Evolutionary conservation across 169 alveolate genomes (phyloP).

Genomic region (Amoebophrya sp.): DNA sequence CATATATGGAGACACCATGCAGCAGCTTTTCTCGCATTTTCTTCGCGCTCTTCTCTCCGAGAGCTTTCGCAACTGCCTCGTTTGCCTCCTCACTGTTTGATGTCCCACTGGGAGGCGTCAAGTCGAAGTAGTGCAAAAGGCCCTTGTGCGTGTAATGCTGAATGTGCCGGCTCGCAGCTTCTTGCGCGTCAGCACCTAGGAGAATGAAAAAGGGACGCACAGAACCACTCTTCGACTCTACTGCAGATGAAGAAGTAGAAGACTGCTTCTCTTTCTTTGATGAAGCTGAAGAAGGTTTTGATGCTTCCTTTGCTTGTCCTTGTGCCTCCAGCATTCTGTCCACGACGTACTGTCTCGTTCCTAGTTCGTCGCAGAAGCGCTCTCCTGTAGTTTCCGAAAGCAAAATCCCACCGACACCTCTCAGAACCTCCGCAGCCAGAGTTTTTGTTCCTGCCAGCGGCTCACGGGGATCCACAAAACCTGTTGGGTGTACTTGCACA

Average conservation of each 20-base stretch:
- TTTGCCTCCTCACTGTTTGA: neutral
- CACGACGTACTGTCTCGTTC: slow-evolving; percentile 33
- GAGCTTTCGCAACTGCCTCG: neutral
- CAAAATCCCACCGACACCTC: slow-evolving; percentile 55
- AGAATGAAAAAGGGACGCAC: slow-evolving; percentile 24
- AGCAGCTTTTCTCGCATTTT: neutral
- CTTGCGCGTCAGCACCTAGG: neutral
- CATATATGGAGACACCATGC: neutral
- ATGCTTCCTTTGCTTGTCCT: neutral
- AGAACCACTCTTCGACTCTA: no score
- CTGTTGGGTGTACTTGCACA: slow-evolving; percentile 53
- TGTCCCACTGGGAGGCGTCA: neutral
- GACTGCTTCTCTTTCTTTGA: neutral
- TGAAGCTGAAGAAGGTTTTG: no score
- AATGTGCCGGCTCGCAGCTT: slow-evolving; percentile 32
- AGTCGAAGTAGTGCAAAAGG: neutral
- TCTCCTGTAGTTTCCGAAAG: slow-evolving; percentile 50
- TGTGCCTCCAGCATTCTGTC: slow-evolving; percentile 25
- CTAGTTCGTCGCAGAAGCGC: slow-evolving; percentile 58
- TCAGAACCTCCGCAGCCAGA: slow-evolving; percentile 54
- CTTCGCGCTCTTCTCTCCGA: neutral
- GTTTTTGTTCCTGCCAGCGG: slow-evolving; percentile 48
- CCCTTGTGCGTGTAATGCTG: slow-evolving; percentile 1
- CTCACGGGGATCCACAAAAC: slow-evolving; percentile 51
- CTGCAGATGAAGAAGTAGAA: no score